phyloP scores from a whole-genome alignment of 2,329 filamentous ascomycete species.

The Penicillium sp. region DNA sequence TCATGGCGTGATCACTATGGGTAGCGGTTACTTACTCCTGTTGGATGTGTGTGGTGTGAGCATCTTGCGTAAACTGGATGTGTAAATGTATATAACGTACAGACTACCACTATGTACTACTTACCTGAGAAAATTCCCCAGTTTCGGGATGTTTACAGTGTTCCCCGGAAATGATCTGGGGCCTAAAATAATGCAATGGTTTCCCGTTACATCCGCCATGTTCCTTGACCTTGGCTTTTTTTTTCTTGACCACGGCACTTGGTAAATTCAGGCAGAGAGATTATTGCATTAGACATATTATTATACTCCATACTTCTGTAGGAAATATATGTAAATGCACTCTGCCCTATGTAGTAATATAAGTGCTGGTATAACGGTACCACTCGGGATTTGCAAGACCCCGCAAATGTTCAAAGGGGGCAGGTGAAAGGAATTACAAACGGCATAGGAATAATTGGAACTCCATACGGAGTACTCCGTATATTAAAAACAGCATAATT shows the following conservation, averaged over 20 bases:
- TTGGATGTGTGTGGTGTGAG: neutral
- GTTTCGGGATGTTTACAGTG: neutral
- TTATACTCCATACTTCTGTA: neutral
- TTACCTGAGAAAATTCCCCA: neutral
- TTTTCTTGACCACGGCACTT: neutral
- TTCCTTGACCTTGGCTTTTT: neutral
- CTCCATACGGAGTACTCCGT: neutral
- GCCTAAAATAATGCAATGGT: neutral
- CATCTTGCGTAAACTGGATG: neutral
- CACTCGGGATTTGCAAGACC: neutral
- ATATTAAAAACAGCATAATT: neutral
- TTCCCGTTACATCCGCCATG: conserved; percentile 1
- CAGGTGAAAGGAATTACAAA: conserved; percentile 5
- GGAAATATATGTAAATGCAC: neutral
- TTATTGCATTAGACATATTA: neutral
- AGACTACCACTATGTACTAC: neutral
- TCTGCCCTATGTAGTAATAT: neutral
- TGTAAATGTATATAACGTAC: neutral
- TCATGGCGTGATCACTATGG: conserved; percentile 20
- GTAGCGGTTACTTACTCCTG: neutral
- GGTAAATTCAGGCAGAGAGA: neutral
- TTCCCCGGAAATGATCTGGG: conserved; percentile 7
- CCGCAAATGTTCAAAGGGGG: neutral
- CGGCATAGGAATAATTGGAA: neutral
- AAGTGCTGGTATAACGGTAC: neutral